These are phyloP conservation scores for Cladosporium sp. DNA, from an alignment of 2,329 filamentous ascomycete species.

Conservation along the genomic window DNA sequence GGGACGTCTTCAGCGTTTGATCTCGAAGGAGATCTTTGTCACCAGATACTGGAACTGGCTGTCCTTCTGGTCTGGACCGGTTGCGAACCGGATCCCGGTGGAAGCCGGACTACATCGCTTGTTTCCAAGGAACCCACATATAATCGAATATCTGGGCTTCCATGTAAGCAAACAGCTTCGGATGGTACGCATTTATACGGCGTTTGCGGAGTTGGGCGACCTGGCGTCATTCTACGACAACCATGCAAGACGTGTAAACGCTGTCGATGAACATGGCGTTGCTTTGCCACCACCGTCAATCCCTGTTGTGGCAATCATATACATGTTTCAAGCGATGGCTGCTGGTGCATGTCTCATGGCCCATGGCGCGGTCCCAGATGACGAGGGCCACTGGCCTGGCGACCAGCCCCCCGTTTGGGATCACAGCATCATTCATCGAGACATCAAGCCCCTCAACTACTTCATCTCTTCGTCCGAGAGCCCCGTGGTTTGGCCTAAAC, in stretches of 20 bases:
- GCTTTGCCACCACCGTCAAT: not conserved
- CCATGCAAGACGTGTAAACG: not conserved
- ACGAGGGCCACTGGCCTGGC: not conserved
- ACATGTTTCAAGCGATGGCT: constrained; percentile 12
- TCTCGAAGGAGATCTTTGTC: constrained; percentile 9
- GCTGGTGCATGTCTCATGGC: constrained; percentile 16
- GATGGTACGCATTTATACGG: constrained; percentile 10
- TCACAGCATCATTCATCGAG: constrained; percentile 9
- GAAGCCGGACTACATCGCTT: not conserved
- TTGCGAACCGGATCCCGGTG: not conserved
- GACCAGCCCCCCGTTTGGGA: not conserved
- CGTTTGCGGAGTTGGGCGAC: constrained; percentile 10
- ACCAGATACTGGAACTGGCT: not conserved
- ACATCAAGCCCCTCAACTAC: constrained; percentile 11
- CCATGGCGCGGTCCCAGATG: constrained; percentile 5
- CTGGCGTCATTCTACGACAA: not conserved
- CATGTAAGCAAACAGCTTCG: not conserved
- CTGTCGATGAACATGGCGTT: not conserved
- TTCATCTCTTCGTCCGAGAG: not conserved
- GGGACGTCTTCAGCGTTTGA: not conserved
- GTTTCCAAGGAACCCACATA: not conserved
- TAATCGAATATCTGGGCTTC: constrained; percentile 1
- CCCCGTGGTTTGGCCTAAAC: not conserved
- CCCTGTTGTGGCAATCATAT: not conserved
- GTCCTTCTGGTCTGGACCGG: not conserved